A percentile compares a stretch with the other conserved stretches of the same genome.
Evolutionary conservation across 768 basidiomycete genomes (phyloP).

Genomic region (Lactarius quietus): DNA sequence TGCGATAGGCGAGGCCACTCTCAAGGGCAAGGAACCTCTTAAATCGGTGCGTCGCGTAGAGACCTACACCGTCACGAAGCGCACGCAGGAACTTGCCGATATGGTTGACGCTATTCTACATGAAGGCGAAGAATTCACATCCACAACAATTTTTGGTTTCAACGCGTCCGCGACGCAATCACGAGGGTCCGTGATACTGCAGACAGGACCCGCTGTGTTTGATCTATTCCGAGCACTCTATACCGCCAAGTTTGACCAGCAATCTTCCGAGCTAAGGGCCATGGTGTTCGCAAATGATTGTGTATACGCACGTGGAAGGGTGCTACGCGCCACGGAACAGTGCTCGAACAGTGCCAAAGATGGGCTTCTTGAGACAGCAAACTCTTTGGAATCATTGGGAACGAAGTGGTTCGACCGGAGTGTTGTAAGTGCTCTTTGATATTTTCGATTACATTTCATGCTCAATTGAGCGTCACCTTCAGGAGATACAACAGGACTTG

Average conservation of each 20-base stretch:
- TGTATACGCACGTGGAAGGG: conserved; percentile 48
- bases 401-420: conserved; percentile 70
- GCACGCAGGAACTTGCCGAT: conserved; percentile 20
- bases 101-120: conserved; percentile 20
- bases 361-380: conserved; percentile 49
- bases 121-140: conserved; percentile 47
- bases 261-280: conserved; percentile 44
- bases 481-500: conserved; percentile 49
- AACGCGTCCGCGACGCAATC: conserved; percentile 27
- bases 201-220: conserved; percentile 60
- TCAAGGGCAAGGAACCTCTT: conserved; percentile 8
- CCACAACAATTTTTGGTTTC: conserved; percentile 42
- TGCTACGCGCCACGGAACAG: conserved; percentile 30
- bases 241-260: conserved; percentile 54
- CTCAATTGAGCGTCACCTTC: not conserved
- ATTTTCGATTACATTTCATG: not conserved
- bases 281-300: conserved; percentile 86
- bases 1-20: conserved; percentile 1
- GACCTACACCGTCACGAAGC: conserved; percentile 17
- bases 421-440: conserved; percentile 47
- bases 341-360: conserved; percentile 36
- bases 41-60: conserved; percentile 9
- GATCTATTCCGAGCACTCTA: conserved; percentile 80
- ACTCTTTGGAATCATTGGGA: conserved; percentile 50
- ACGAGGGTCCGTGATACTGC: conserved; percentile 51